Base-by-base conservation (phyloP, 352 stramenopile species). In the Phytopythium aichiense region DNA sequence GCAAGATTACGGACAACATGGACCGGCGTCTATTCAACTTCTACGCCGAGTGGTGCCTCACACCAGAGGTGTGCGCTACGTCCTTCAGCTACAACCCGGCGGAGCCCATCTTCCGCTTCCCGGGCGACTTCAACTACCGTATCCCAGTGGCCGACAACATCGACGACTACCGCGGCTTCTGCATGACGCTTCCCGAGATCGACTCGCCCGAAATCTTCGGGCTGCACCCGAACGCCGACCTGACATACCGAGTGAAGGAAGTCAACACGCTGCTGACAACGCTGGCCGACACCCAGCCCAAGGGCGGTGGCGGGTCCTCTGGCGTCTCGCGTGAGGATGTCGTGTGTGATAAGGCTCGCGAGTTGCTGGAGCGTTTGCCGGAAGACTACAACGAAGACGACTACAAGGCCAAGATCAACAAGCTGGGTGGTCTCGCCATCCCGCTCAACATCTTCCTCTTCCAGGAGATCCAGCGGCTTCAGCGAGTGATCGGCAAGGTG, bases 161-260 rank as follows among this genome's bases (percentile, higher is more conserved):
- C 54, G 82, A 96, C 48, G 89, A 98, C 61, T 99, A 98, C 78
- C 87, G 95, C 31, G 95, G 96, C 49, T 99, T 98, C 67, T 90
- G 98, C 64, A 87, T 98, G 66, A 87, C 77, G 20, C 96, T 99
- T 43, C 96, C 97, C 0, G 96, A 99, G 58, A 97, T 98, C 64
- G 97, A 99, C 72, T 98, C 94, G 56, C 97, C 97, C 28, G 97
- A 99, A 77, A 98, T 99, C 69, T 99, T 99, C 83, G 97, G 97
- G 1, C 70, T 99, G 64, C 97, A 99, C 63, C 97, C 96, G 61
- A 99, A 99, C 74, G 97, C 97, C 25, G 96, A 99, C 68, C 79
- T 99, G 30, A 99, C 96, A 48, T 99, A 98, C 73, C 88, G 94
- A 30, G 94, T 99, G 7, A 98, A 99, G 49, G 96, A 99, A 66